Percentiles rank a stretch among this genome's conserved stretches.
Conservation (phyloP, 1,139 yeast species). For the Pichia sp. region DNA sequence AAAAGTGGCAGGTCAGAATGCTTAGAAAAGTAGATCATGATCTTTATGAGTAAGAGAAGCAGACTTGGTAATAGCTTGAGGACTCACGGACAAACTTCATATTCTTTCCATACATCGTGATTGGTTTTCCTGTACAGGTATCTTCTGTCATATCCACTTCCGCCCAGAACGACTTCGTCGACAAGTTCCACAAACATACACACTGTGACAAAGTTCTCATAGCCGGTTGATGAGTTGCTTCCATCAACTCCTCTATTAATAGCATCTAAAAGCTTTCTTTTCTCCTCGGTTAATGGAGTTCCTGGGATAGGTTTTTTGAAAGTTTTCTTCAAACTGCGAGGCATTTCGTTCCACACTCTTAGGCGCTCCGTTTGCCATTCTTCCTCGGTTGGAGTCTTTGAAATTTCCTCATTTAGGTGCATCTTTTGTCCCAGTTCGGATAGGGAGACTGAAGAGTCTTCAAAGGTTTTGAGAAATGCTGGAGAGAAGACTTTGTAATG, state of each 20-base stretch:
- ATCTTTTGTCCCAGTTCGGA: conserved; percentile 15
- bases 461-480: conserved; percentile 13
- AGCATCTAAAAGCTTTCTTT: conserved; percentile 54
- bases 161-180: conserved; percentile 59
- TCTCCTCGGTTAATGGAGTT: conserved; percentile 47
- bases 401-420: not conserved
- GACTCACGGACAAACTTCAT: conserved; percentile 69
- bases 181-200: conserved; percentile 66
- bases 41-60: not conserved
- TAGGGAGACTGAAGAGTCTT: conserved; percentile 18
- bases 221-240: conserved; percentile 48
- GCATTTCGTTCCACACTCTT: conserved; percentile 56
- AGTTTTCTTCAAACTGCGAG: conserved; percentile 51
- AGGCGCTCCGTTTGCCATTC: conserved; percentile 63
- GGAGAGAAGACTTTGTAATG: conserved; percentile 24
- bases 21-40: too few relatives aligned
- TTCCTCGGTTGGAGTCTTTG: conserved; percentile 41
- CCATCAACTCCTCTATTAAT: conserved; percentile 84
- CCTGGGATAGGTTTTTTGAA: conserved; percentile 74
- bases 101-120: conserved; percentile 65
- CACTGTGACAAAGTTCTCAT: conserved; percentile 61
- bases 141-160: conserved; percentile 40
- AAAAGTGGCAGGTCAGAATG: too few relatives aligned
- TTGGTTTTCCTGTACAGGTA: conserved; percentile 42
- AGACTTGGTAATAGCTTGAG: not conserved